Evolutionary conservation across 2,329 filamentous ascomycete genomes (phyloP).

Genomic region (Sordariomycetes sp.): DNA sequence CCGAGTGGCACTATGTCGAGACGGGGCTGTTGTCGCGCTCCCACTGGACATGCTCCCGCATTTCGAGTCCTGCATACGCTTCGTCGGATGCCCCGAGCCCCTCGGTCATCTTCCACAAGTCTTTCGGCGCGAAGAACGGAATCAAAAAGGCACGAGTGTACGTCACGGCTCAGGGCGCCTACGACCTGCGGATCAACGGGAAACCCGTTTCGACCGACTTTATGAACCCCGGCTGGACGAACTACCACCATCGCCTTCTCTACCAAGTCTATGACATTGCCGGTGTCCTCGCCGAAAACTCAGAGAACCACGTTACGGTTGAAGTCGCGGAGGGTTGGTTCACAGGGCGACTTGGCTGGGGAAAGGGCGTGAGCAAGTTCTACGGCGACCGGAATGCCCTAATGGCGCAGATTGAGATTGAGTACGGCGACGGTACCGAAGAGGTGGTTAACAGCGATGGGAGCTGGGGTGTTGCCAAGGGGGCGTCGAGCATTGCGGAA

Average conservation of each 20-base stretch:
- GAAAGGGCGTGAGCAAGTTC: slow-evolving; percentile 16
- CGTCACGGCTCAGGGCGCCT: slow-evolving; percentile 30
- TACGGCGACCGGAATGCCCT: slow-evolving; percentile 25
- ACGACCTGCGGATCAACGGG: slow-evolving; percentile 33
- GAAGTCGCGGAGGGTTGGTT: slow-evolving; percentile 38
- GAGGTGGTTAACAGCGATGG: slow-evolving; percentile 16
- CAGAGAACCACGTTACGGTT: slow-evolving; percentile 21
- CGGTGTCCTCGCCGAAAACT: slow-evolving; percentile 16
- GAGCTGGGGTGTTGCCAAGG: slow-evolving; percentile 21
- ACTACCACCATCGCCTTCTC: slow-evolving; percentile 32
- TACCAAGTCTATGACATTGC: slow-evolving; percentile 42
- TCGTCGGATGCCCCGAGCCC: slow-evolving; percentile 12
- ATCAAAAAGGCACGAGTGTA: slow-evolving; percentile 27
- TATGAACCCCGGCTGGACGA: slow-evolving; percentile 37
- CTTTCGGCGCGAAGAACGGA: slow-evolving; percentile 12
- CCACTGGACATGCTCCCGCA: slow-evolving; percentile 17
- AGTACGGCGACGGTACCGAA: slow-evolving; percentile 12
- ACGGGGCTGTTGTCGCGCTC: slow-evolving; percentile 15
- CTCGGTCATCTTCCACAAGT: slow-evolving; percentile 17
- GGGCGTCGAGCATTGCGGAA: slow-evolving; percentile 21
- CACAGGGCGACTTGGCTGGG: slow-evolving; percentile 19
- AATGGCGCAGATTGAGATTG: slow-evolving; percentile 22
- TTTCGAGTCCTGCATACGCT: slow-evolving; percentile 12
- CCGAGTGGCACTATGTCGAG: slow-evolving; percentile 18
- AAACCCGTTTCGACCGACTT: slow-evolving; percentile 21